Evolutionary conservation across 805 yeast species (phyloP), one percentile per base, ranked within the genome.

Genomic region (Monosporozyma yasuniensis): DNA sequence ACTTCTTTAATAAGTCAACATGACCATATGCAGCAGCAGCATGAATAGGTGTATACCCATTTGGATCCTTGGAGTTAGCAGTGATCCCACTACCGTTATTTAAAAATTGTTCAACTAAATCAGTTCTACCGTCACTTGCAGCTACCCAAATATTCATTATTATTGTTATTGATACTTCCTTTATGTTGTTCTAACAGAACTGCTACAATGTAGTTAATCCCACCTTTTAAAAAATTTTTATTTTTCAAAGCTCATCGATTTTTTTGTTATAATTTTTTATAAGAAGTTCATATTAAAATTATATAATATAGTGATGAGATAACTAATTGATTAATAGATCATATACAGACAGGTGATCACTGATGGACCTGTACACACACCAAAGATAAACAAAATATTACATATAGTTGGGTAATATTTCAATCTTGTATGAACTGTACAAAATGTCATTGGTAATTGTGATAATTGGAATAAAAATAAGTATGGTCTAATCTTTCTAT

Each of bases 21-120:
- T 91, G 90, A 8, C 91, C 91, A 66, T 93, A 93, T 1, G 97
- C 84, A 2, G 95, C 95, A 1, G 99, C 98, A 0, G 99, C 99
- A 65, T 93, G 99, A 11, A 93, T 76, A 6, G 99, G 95, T 0
- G 98, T 91, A 67, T 95, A 93, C 0, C 99, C 99, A 60, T 90
- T 87, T 1, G 87, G 85, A 65, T 93, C 99, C 54, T 83, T 79
- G 6, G 84, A 76, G 60, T 87, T 84, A 3, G 96, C 78, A 2
- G 81, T 74, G 54, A 71, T 72, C 5, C 69, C 60, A 11, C 18
- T 21, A 0, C 83, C 84, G 30, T 55, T 49, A 0, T 75, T 58
- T 7, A 93, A 68, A 48, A 73, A 70, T 12, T 72, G 55, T 54
- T 81, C 77, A 6, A 93, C 96, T 7, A 73, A 60, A 2, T 70